Evolutionary conservation across 768 basidiomycete species (phyloP).

Genomic region (Tylopilus vinaceipallidus): DNA sequence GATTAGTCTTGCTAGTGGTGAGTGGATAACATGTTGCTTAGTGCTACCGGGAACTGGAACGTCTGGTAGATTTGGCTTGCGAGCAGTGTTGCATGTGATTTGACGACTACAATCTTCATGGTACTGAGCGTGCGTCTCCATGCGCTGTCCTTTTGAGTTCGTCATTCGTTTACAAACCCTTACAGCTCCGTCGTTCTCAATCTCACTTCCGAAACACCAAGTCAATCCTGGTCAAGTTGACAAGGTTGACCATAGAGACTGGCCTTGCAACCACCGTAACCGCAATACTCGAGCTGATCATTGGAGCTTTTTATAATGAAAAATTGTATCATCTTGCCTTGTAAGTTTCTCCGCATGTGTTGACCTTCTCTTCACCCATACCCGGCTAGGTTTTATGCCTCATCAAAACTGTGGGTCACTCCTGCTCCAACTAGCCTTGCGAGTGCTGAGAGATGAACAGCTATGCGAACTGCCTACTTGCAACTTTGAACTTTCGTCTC

Average conservation of each 20-base stretch:
- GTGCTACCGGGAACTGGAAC: too few relatives aligned
- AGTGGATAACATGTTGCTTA: too few relatives aligned
- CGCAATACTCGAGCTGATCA: constrained; percentile 6
- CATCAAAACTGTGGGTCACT: constrained; percentile 7
- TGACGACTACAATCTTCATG: constrained; percentile 13
- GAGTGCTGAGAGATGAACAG: background rate
- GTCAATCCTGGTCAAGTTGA: constrained; percentile 1
- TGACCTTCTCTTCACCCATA: background rate
- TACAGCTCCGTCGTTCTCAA: constrained; percentile 7
- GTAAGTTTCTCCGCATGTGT: constrained; percentile 1
- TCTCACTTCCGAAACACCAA: background rate
- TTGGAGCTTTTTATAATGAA: background rate
- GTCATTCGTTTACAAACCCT: background rate
- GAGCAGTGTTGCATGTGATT: constrained; percentile 12
- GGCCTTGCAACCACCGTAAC: constrained; percentile 12
- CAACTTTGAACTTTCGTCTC: constrained; percentile 10
- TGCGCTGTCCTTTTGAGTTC: background rate
- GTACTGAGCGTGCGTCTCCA: background rate
- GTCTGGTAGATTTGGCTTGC: constrained; percentile 17
- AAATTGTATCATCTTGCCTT: constrained; percentile 6
- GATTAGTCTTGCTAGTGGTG: too few relatives aligned
- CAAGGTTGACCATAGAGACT: constrained; percentile 13
- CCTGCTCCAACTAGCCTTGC: too few relatives aligned
- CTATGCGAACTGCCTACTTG: constrained; percentile 13
- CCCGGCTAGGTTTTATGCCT: background rate